phyloP scores from a whole-genome alignment of 805 yeast genomes.

The Citeromyces nyonsensis region DNA sequence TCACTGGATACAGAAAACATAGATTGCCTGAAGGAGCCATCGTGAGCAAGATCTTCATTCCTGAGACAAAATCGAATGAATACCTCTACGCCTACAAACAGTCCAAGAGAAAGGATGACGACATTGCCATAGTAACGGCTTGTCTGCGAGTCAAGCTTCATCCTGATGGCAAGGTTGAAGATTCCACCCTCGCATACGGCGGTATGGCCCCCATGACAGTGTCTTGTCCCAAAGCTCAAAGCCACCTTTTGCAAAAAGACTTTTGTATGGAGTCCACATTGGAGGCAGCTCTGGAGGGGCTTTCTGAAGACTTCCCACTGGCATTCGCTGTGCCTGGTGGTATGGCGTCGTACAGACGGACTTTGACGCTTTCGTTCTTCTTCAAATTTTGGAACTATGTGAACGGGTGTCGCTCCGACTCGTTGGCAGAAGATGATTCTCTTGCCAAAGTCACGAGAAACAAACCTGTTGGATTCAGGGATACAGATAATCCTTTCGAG shows the following conservation, averaged over 20 bases:
- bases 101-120: constrained; percentile 32
- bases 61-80: constrained; percentile 19
- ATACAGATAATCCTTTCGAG: constrained; percentile 19
- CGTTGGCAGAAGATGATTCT: constrained; percentile 8
- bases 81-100: constrained; percentile 25
- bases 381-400: constrained; percentile 23
- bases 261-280: constrained; percentile 10
- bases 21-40: constrained; percentile 18
- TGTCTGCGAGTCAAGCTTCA: constrained; percentile 16
- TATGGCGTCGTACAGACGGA: constrained; percentile 26
- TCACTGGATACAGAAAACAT: constrained; percentile 25
- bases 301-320: constrained; percentile 18
- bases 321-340: constrained; percentile 31
- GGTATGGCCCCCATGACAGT: constrained; percentile 33
- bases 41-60: constrained; percentile 21
- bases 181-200: constrained; percentile 23
- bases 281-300: constrained; percentile 13
- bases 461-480: constrained; percentile 20
- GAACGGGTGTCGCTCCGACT: constrained; percentile 4
- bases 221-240: constrained; percentile 18
- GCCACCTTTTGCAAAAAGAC: constrained; percentile 8
- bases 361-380: constrained; percentile 27
- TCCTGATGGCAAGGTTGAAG: constrained; percentile 9
- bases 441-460: constrained; percentile 19
- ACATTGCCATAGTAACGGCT: constrained; percentile 30